Evolutionary conservation across 2,329 filamentous ascomycete species (phyloP), one percentile per base, ranked within the genome.

Genomic region (Ceratocystis huliohia): DNA sequence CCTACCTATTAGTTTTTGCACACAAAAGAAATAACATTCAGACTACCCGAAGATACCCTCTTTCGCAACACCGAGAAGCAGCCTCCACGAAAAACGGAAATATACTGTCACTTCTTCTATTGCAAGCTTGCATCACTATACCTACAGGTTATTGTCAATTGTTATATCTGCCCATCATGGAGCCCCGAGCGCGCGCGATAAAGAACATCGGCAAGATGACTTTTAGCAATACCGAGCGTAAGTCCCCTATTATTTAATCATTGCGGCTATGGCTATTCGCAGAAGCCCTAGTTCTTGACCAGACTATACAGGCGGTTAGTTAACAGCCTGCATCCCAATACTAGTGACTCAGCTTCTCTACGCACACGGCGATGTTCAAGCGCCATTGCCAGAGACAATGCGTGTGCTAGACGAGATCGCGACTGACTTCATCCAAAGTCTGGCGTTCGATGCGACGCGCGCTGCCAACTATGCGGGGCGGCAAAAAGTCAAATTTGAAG

Each of bases 401-500:
- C 86, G 88, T 69, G 84, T 93, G 64, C 86, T 97, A 63, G 94
- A 97, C 79, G 92, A 96, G 78, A 93, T 97, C 71, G 85, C 96
- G 69, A 96, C 92, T 69, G 94, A 97, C 79, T 96, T 96, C 80
- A 90, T 97, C 74, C 91, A 96, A 74, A 91, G 94, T 75, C 87
- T 94, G 65, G 93, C 89, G 76, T 94, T 96, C 78, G 88, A 91
- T 73, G 93, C 94, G 3, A 90, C 91, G 3, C 85, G 89, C 57
- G 87, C 88, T 65, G 94, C 94, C 0, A 86, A 89, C 74, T 90
- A 96, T 76, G 86, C 89, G 1, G 88, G 91, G 0, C 88, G 94
- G 1, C 90, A 96, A 72, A 99, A 99, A 78, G 91, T 99, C 77
- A 99, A 99, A 76, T 89, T 96, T 72, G 93, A 96, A 73, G 94